A percentile compares a stretch with the other conserved stretches of the same genome.
Evolutionary conservation across 2,329 filamentous ascomycete species (phyloP).

Genomic region (Diaporthe sp.): DNA sequence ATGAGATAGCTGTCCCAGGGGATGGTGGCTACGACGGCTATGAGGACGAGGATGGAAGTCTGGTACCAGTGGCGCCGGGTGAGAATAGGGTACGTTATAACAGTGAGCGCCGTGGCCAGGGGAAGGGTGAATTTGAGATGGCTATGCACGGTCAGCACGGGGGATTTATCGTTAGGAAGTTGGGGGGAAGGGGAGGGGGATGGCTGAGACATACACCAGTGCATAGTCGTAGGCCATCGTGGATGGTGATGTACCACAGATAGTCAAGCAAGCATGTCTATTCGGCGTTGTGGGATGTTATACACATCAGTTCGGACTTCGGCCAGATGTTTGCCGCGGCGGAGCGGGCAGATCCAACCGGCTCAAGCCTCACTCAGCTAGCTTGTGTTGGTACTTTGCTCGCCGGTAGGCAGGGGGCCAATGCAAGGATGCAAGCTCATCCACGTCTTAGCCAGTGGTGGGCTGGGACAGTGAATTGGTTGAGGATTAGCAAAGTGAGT

Average conservation of each 20-base stretch:
- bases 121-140: conserved; percentile 78
- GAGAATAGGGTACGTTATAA: conserved; percentile 72
- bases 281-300: background rate
- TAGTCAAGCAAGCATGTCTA: conserved; percentile 31
- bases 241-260: background rate
- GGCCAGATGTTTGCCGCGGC: background rate
- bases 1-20: conserved; percentile 86
- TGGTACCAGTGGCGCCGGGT: conserved; percentile 75
- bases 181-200: no score
- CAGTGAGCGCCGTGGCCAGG: conserved; percentile 69
- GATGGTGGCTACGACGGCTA: conserved; percentile 77
- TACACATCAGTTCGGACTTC: conserved; percentile 3
- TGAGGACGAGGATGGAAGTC: conserved; percentile 69
- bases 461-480: background rate
- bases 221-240: conserved; percentile 47
- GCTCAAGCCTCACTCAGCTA: background rate
- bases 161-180: background rate
- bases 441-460: background rate
- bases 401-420: background rate
- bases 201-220: conserved; percentile 42
- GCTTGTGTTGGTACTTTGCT: background rate
- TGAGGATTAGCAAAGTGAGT: background rate
- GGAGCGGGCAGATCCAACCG: background rate
- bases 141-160: conserved; percentile 53
- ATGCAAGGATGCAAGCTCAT: background rate